A percentile compares a stretch with the other conserved stretches of the same genome.
These are phyloP conservation scores for Exophiala phaeomuriformis DNA, from an alignment of 2,329 filamentous ascomycete genomes.

Conservation along the genomic window DNA sequence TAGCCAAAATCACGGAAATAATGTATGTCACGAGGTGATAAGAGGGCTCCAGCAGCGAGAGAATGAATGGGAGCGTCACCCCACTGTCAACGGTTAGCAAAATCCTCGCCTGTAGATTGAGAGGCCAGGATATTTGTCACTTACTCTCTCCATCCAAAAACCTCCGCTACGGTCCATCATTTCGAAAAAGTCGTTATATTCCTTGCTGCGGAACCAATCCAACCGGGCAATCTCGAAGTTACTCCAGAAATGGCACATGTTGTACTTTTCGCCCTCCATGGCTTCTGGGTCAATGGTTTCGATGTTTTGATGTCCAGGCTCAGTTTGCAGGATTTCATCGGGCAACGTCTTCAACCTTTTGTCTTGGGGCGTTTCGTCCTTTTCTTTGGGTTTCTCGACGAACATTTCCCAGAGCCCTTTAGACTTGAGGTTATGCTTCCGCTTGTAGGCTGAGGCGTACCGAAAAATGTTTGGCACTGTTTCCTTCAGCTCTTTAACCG, in stretches of 20 bases:
- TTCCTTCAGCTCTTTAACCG: slow-evolving; percentile 94
- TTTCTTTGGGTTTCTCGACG: slow-evolving; percentile 59
- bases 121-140: slow-evolving; percentile 29
- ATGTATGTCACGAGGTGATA: slow-evolving; percentile 77
- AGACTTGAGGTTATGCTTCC: slow-evolving; percentile 80
- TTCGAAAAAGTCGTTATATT: slow-evolving; percentile 95
- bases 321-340: slow-evolving; percentile 71
- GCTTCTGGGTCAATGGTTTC: slow-evolving; percentile 79
- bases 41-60: slow-evolving; percentile 80
- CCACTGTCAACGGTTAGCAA: slow-evolving; percentile 58
- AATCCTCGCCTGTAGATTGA: neutral
- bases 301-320: slow-evolving; percentile 62
- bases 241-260: slow-evolving; percentile 99
- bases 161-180: slow-evolving; percentile 98
- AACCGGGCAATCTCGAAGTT: slow-evolving; percentile 97
- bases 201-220: slow-evolving; percentile 93
- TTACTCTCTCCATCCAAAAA: slow-evolving; percentile 97
- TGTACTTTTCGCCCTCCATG: slow-evolving; percentile 97
- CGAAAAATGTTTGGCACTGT: slow-evolving; percentile 98
- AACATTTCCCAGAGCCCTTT: slow-evolving; percentile 99
- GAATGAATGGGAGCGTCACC: slow-evolving; percentile 98
- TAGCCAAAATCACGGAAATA: slow-evolving; percentile 99
- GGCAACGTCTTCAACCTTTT: slow-evolving; percentile 63
- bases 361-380: slow-evolving; percentile 47
- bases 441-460: slow-evolving; percentile 96